Conservation (phyloP, 805 yeast species). For the Zygoascus bituminiphila region DNA sequence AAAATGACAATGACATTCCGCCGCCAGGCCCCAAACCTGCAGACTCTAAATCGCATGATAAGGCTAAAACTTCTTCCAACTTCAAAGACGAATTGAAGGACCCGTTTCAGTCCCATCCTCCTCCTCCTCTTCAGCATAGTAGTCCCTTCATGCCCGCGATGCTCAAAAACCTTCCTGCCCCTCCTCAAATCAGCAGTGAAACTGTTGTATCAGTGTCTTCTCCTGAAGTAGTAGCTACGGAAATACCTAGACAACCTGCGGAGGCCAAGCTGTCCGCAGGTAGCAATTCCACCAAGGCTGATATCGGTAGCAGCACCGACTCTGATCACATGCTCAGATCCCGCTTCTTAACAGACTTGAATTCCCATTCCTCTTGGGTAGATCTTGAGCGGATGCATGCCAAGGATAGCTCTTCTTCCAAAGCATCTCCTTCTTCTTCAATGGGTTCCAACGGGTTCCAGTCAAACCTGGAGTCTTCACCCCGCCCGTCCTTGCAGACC, state of each 20-base stretch:
- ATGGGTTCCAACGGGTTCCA: not conserved
- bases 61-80: too few species aligned
- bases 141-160: conserved; percentile 8
- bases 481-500: not conserved
- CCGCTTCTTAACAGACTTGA: not conserved
- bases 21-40: too few species aligned
- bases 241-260: not conserved
- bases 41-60: too few species aligned
- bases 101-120: too few species aligned
- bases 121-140: not conserved
- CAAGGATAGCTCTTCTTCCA: not conserved
- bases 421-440: not conserved
- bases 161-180: conserved; percentile 13
- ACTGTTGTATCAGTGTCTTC: conserved; percentile 16
- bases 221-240: not conserved
- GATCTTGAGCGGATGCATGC: not conserved
- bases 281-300: not conserved
- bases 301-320: not conserved
- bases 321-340: not conserved
- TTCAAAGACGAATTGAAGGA: too few species aligned
- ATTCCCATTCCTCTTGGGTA: not conserved
- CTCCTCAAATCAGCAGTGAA: conserved; percentile 19
- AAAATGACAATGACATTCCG: not conserved
- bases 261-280: not conserved
- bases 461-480: not conserved